Conservation (phyloP, 2,329 filamentous ascomycete species). For the Colletotrichum theobromicola region DNA sequence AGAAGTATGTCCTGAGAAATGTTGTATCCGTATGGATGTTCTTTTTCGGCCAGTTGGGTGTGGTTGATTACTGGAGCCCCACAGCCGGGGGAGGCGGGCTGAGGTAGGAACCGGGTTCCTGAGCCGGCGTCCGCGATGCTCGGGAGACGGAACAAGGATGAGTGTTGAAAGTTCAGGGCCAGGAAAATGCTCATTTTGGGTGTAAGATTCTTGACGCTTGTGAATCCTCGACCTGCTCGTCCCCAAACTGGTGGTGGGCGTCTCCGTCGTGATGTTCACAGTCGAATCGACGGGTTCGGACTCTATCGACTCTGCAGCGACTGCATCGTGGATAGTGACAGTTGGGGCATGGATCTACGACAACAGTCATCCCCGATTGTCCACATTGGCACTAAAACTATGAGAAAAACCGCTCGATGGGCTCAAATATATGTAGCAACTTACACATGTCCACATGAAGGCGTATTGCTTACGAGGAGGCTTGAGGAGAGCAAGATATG, state of each 20-base stretch:
- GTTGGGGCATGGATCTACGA: not conserved
- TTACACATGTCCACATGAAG: not conserved
- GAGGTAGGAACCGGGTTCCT: too few relatives aligned
- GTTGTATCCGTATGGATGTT: too few relatives aligned
- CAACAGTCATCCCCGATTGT: not conserved
- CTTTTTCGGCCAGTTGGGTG: too few relatives aligned
- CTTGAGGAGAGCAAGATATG: not conserved
- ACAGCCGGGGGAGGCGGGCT: too few relatives aligned
- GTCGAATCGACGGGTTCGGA: not conserved
- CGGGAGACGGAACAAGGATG: too few relatives aligned
- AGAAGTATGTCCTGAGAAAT: too few relatives aligned
- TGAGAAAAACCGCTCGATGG: not conserved
- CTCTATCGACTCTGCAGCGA: not conserved
- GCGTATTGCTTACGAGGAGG: not conserved
- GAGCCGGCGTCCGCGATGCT: too few relatives aligned
- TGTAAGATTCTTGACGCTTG: too few relatives aligned
- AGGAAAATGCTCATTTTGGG: too few relatives aligned
- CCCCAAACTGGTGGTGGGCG: not conserved
- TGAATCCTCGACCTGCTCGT: not conserved
- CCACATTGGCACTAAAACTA: not conserved
- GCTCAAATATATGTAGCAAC: not conserved
- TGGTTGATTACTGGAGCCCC: too few relatives aligned
- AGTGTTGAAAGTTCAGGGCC: too few relatives aligned
- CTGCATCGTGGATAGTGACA: not conserved
- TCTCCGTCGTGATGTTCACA: not conserved